Evolutionary conservation across 1,284 basidiomycete species (phyloP).

Genomic region (Moesziomyces globuligerus): DNA sequence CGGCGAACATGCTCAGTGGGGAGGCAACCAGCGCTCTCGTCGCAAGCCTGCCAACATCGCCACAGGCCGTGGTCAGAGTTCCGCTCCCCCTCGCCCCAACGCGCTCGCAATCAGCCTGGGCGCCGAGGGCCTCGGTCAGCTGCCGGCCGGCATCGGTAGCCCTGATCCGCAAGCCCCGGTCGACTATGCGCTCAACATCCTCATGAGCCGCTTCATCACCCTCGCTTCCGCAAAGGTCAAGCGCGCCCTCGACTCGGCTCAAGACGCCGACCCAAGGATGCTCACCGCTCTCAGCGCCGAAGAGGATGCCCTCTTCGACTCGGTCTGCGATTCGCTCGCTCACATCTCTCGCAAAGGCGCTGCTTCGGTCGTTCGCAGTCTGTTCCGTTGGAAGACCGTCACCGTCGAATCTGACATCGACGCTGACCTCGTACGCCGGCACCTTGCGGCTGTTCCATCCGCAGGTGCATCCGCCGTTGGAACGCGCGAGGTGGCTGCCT

Average conservation of each 20-base stretch:
- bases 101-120: conserved; percentile 36
- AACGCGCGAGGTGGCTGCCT: conserved; percentile 42
- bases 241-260: conserved; percentile 41
- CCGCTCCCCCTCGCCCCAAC: conserved; percentile 18
- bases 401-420: conserved; percentile 36
- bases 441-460: conserved; percentile 18
- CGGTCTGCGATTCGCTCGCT: conserved; percentile 81
- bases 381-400: conserved; percentile 81
- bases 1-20: conserved; percentile 39
- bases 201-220: conserved; percentile 57
- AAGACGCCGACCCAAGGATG: conserved; percentile 44
- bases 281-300: conserved; percentile 73
- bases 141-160: conserved; percentile 49
- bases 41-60: conserved; percentile 7
- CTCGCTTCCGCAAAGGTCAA: conserved; percentile 47
- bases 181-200: conserved; percentile 62
- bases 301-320: conserved; percentile 81
- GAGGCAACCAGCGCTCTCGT: conserved; percentile 9
- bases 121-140: conserved; percentile 37
- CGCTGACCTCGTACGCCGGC: conserved; percentile 38
- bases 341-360: conserved; percentile 85
- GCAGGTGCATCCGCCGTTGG: conserved; percentile 8
- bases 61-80: conserved; percentile 7
- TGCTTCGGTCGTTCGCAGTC: conserved; percentile 84
- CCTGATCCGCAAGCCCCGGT: conserved; percentile 50